A percentile compares a stretch with the other conserved stretches of the same genome.
Conservation (phyloP, 2,329 filamentous ascomycete species). For the Cryphonectria naterciae region DNA sequence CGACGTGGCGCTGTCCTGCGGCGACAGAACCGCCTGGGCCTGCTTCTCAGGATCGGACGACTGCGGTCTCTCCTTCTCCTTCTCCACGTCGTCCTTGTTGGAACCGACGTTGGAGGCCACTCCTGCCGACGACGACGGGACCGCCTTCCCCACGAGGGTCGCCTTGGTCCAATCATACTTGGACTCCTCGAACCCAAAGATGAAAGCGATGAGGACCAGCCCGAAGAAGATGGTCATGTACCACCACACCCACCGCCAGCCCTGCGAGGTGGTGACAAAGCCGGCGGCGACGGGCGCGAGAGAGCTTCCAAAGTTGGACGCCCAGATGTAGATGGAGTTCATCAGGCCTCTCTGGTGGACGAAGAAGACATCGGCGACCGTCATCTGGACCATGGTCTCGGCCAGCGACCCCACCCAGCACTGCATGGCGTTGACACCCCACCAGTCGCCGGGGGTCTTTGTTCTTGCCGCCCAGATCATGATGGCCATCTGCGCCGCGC, state of each 20-base stretch:
- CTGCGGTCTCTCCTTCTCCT: conserved; percentile 7
- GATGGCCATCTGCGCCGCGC: conserved; percentile 42
- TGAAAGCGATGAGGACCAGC: conserved; percentile 18
- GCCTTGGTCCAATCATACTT: conserved; percentile 29
- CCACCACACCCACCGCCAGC: conserved; percentile 31
- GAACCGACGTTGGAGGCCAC: not conserved
- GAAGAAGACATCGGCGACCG: conserved; percentile 52
- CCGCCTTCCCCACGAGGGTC: not conserved
- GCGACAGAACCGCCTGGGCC: not conserved
- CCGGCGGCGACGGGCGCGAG: conserved; percentile 29
- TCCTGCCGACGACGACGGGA: not conserved
- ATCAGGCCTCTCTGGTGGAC: conserved; percentile 50
- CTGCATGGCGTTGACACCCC: conserved; percentile 47
- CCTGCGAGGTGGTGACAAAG: conserved; percentile 27
- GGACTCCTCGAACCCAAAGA: conserved; percentile 29
- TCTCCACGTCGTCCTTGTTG: not conserved
- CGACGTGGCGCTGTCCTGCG: not conserved
- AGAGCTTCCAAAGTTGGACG: conserved; percentile 39
- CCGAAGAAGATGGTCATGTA: conserved; percentile 29
- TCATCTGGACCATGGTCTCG: conserved; percentile 51
- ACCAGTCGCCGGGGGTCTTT: conserved; percentile 46
- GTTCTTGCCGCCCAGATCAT: conserved; percentile 48
- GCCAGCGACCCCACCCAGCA: conserved; percentile 48
- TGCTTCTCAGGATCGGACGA: conserved; percentile 24
- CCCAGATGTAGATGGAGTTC: conserved; percentile 51